Percentiles rank a stretch among this genome's conserved stretches.
phyloP scores from a whole-genome alignment of 768 basidiomycete genomes.

The Rhodotorula sphaerocarpa region DNA sequence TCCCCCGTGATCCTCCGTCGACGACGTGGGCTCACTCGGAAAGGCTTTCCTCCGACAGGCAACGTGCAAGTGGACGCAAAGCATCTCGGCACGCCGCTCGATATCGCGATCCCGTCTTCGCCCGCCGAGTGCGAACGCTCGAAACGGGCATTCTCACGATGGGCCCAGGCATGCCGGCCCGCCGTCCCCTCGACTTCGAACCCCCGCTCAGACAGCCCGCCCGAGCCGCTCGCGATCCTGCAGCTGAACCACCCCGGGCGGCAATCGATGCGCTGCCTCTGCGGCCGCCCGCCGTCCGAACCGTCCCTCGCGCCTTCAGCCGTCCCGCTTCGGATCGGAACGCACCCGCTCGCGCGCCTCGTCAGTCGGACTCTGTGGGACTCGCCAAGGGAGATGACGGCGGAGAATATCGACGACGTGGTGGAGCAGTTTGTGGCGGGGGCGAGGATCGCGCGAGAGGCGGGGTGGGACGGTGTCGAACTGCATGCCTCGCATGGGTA shows the following conservation, averaged over 20 bases:
- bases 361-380: constrained; percentile 56
- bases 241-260: constrained; percentile 73
- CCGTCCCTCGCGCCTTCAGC: constrained; percentile 66
- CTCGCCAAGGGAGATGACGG: constrained; percentile 55
- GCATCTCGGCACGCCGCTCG: constrained; percentile 50
- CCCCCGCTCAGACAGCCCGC: no score
- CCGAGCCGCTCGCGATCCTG: constrained; percentile 54
- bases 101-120: constrained; percentile 39
- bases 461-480: constrained; percentile 80
- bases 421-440: constrained; percentile 60
- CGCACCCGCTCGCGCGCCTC: constrained; percentile 43
- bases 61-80: constrained; percentile 61
- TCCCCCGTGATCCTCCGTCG: no score
- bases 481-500: constrained; percentile 82
- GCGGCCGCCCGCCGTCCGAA: constrained; percentile 57
- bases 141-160: constrained; percentile 1
- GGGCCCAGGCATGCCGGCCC: constrained; percentile 1
- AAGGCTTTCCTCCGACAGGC: constrained; percentile 34
- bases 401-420: constrained; percentile 55
- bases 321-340: constrained; percentile 35
- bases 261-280: constrained; percentile 66
- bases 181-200: constrained; percentile 26
- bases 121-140: constrained; percentile 31
- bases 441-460: constrained; percentile 55
- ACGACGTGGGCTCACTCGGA: no score